These are phyloP conservation scores for Chalciporus piperatus DNA, from an alignment of 768 basidiomycete species.

Conservation along the genomic window DNA sequence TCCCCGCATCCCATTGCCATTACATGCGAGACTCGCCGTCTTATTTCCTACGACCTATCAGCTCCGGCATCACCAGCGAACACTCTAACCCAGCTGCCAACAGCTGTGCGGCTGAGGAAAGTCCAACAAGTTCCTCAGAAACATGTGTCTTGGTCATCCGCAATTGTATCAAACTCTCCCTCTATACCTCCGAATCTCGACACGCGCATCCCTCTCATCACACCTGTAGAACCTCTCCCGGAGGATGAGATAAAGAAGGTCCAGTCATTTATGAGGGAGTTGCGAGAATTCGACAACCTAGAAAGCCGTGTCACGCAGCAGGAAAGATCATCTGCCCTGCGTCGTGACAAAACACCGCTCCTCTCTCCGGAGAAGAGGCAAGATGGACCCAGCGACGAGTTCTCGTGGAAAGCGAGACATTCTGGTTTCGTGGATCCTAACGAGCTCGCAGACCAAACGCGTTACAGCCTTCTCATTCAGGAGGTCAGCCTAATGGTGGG, in stretches of 20 bases:
- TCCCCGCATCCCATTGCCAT: not conserved
- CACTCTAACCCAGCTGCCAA: not conserved
- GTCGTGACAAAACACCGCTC: not conserved
- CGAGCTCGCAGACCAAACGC: slow-evolving; percentile 10
- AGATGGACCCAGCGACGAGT: slow-evolving; percentile 6
- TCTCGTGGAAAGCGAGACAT: slow-evolving; percentile 16
- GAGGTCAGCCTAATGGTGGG: slow-evolving; percentile 34
- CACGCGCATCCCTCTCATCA: not conserved
- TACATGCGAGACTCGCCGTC: slow-evolving; percentile 6
- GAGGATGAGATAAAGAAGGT: slow-evolving; percentile 14
- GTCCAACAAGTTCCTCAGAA: not conserved
- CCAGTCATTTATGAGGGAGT: slow-evolving; percentile 16
- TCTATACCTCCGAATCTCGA: not conserved
- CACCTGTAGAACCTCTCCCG: not conserved
- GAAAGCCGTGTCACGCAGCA: slow-evolving; percentile 1
- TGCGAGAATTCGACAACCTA: slow-evolving; percentile 7
- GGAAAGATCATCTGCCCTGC: slow-evolving; percentile 9
- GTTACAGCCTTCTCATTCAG: slow-evolving; percentile 29
- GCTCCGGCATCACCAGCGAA: not conserved
- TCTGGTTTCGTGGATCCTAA: not conserved
- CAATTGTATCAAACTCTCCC: not conserved
- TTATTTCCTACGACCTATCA: slow-evolving; percentile 1
- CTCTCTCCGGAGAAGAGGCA: not conserved
- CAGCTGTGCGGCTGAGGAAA: not conserved
- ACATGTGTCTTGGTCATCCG: not conserved